Evolutionary conservation across 1,284 basidiomycete genomes (phyloP).

Genomic region (Trichosporon ovoides): DNA sequence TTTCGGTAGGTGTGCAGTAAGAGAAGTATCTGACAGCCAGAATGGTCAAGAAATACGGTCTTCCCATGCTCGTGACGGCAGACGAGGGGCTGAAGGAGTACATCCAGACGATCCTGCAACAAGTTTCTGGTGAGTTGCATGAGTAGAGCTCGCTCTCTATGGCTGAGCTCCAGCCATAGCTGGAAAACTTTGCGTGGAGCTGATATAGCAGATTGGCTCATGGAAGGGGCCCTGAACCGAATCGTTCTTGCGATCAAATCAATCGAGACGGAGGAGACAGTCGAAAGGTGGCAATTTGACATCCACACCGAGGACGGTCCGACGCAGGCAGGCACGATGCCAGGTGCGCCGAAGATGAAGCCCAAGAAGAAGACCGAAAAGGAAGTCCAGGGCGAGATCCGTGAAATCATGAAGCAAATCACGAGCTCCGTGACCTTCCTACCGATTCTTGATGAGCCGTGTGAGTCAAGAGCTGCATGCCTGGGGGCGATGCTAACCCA

Average conservation of each 20-base stretch:
- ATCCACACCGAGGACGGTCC: constrained; percentile 62
- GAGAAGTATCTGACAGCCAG: constrained; percentile 50
- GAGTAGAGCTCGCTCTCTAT: no score
- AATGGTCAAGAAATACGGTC: constrained; percentile 97
- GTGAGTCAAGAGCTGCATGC: constrained; percentile 54
- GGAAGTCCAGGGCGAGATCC: constrained; percentile 94
- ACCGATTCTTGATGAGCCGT: constrained; percentile 89
- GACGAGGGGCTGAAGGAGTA: constrained; percentile 90
- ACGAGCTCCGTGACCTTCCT: constrained; percentile 93
- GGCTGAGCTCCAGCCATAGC: neutral
- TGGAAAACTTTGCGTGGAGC: neutral
- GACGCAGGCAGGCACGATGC: constrained; percentile 10
- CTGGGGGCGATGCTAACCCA: neutral
- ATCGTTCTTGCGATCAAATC: constrained; percentile 94
- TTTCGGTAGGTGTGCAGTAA: constrained; percentile 53
- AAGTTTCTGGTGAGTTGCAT: constrained; percentile 72
- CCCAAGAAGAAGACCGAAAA: constrained; percentile 58
- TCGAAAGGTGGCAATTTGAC: constrained; percentile 98
- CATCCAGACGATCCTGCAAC: constrained; percentile 80
- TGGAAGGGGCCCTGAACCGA: constrained; percentile 81
- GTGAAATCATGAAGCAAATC: constrained; percentile 97
- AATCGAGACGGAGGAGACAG: constrained; percentile 81
- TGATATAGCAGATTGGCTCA: constrained; percentile 69
- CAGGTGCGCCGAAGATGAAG: constrained; percentile 20
- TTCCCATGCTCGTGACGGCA: constrained; percentile 89